Evolutionary conservation across 2,329 filamentous ascomycete genomes (phyloP).

Genomic region (Microdochium bolleyi): DNA sequence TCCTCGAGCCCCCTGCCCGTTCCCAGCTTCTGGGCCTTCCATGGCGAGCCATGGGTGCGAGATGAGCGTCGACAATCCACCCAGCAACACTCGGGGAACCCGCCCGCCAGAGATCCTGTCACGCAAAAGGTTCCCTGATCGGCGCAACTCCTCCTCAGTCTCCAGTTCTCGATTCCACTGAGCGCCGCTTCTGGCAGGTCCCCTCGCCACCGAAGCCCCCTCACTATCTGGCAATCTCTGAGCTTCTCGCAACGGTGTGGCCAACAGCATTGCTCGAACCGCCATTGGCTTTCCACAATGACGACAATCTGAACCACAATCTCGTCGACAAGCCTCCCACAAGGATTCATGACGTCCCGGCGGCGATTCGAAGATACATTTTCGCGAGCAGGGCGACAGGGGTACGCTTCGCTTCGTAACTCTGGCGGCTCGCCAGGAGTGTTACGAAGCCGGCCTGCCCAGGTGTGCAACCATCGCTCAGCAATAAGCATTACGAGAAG

Average conservation of each 20-base stretch:
- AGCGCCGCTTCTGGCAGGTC: neutral
- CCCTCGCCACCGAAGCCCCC: neutral
- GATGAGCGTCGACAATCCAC: neutral
- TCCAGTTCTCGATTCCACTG: neutral
- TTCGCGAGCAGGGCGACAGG: neutral
- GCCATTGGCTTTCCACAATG: neutral
- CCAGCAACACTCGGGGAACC: neutral
- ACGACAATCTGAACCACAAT: neutral
- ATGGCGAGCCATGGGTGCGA: neutral
- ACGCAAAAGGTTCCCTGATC: neutral
- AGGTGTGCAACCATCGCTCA: neutral
- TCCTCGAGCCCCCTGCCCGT: no score
- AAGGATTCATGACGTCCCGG: neutral
- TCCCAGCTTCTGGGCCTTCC: neutral
- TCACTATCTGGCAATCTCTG: neutral
- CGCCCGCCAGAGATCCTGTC: neutral
- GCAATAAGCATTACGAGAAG: neutral
- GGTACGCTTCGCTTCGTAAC: neutral
- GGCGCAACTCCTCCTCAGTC: neutral
- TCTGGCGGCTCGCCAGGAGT: neutral
- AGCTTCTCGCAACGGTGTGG: neutral
- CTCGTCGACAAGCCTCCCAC: neutral
- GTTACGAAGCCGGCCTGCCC: neutral
- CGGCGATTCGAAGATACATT: neutral
- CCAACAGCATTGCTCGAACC: neutral